A percentile compares a stretch with the other conserved stretches of the same genome.
phyloP scores from a whole-genome alignment of 2,329 filamentous ascomycete genomes.

The Calonectria leucothoes region DNA sequence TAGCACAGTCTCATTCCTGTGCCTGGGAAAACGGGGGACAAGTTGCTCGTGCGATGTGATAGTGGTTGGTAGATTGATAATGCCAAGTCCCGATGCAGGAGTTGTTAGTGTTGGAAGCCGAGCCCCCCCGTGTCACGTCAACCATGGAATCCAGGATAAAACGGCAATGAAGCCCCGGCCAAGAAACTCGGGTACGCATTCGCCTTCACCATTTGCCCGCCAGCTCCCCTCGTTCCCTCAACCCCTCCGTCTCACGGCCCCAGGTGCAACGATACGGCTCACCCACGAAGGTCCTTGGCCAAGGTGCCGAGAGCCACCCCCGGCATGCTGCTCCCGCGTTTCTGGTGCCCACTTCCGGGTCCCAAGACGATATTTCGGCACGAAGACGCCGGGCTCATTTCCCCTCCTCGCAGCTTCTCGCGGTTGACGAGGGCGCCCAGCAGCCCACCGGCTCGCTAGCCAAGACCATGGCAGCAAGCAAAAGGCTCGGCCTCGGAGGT shows the following conservation, averaged over 20 bases:
- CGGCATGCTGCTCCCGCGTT: slow-evolving; percentile 27
- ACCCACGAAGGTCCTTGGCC: background rate
- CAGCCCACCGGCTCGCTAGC: slow-evolving; percentile 37
- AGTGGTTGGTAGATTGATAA: background rate
- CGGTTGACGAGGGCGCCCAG: slow-evolving; percentile 32
- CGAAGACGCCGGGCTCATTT: slow-evolving; percentile 40
- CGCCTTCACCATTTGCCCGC: background rate
- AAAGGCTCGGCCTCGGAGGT: slow-evolving; percentile 31
- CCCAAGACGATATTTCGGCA: slow-evolving; percentile 43
- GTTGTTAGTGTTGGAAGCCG: background rate
- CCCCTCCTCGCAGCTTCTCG: slow-evolving; percentile 22
- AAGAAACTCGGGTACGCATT: slow-evolving; percentile 9
- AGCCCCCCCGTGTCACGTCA: slow-evolving; percentile 1
- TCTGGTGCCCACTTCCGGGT: slow-evolving; percentile 7
- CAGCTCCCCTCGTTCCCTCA: background rate
- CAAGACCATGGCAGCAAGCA: slow-evolving; percentile 41
- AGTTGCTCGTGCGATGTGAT: background rate
- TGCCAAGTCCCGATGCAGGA: background rate
- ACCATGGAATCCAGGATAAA: background rate
- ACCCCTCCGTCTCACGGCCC: background rate
- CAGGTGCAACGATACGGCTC: slow-evolving; percentile 10
- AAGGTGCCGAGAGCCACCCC: slow-evolving; percentile 23
- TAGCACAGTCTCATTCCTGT: background rate
- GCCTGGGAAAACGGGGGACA: background rate
- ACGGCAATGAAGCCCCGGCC: slow-evolving; percentile 7